These are phyloP conservation scores for Helminthosporium solani DNA, from an alignment of 2,329 filamentous ascomycete species.

Conservation along the genomic window DNA sequence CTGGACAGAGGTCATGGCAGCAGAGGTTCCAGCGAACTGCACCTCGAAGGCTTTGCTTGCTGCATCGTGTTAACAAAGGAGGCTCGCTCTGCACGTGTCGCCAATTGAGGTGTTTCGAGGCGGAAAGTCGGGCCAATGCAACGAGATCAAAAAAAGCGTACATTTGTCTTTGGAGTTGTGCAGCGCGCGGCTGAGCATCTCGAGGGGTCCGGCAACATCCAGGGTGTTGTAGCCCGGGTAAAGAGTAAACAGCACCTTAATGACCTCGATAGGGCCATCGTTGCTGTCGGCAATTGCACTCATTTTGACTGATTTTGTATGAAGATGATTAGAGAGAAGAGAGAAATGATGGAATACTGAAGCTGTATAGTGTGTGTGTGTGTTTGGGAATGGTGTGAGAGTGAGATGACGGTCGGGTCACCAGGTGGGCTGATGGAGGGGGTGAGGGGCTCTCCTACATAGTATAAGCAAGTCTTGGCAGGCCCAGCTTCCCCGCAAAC, in stretches of 20 bases:
- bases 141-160: constrained; percentile 27
- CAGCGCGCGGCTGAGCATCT: constrained; percentile 56
- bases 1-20: constrained; percentile 56
- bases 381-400: background rate
- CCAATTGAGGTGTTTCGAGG: constrained; percentile 4
- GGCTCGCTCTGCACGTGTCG: constrained; percentile 1
- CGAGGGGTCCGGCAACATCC: constrained; percentile 59
- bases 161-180: constrained; percentile 56
- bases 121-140: background rate
- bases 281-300: constrained; percentile 43
- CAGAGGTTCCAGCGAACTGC: constrained; percentile 51
- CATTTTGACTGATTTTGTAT: constrained; percentile 34
- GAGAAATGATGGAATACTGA: constrained; percentile 12
- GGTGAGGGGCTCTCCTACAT: background rate
- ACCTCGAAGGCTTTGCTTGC: constrained; percentile 56
- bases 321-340: constrained; percentile 16
- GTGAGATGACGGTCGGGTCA: constrained; percentile 1
- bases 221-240: constrained; percentile 58
- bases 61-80: constrained; percentile 31
- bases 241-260: constrained; percentile 63
- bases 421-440: constrained; percentile 2
- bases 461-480: background rate
- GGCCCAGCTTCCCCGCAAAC: background rate
- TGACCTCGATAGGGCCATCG: constrained; percentile 55
- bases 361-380: background rate